These are phyloP conservation scores for Hypoxylon lienhwacheense DNA, from an alignment of 495 filamentous ascomycete species.

Conservation along the genomic window DNA sequence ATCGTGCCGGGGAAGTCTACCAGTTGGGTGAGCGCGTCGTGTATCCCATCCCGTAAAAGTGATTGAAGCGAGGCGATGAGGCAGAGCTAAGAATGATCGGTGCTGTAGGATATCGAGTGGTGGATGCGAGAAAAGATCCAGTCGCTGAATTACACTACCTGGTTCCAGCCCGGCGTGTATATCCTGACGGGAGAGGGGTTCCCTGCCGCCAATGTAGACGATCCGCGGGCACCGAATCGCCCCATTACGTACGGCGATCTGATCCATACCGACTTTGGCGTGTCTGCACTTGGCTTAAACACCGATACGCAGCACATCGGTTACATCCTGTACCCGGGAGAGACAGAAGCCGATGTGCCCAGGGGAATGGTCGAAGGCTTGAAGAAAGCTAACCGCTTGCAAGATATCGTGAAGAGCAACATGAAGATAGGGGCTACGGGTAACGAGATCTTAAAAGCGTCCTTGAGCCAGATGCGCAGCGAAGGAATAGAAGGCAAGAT, in stretches of 20 bases:
- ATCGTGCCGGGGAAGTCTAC: constrained; percentile 47
- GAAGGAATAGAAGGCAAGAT: constrained; percentile 51
- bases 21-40: constrained; percentile 38
- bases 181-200: constrained; percentile 39
- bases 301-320: constrained; percentile 54
- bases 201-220: constrained; percentile 17
- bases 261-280: constrained; percentile 53
- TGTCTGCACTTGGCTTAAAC: constrained; percentile 51
- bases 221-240: constrained; percentile 21
- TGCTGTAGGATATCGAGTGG: constrained; percentile 50
- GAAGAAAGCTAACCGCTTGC: constrained; percentile 47
- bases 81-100: constrained; percentile 1
- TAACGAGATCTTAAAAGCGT: constrained; percentile 45
- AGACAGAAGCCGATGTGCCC: constrained; percentile 46
- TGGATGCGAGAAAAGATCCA: constrained; percentile 51
- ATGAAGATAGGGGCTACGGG: constrained; percentile 47
- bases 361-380: constrained; percentile 44
- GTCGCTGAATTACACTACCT: constrained; percentile 52
- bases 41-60: too few species aligned
- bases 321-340: constrained; percentile 49
- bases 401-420: constrained; percentile 49
- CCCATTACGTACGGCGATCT: constrained; percentile 47
- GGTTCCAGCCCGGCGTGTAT: constrained; percentile 50
- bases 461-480: constrained; percentile 40
- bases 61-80: not conserved